Base-by-base conservation (phyloP, 768 basidiomycete genomes). In the Lepiota venenata region DNA sequence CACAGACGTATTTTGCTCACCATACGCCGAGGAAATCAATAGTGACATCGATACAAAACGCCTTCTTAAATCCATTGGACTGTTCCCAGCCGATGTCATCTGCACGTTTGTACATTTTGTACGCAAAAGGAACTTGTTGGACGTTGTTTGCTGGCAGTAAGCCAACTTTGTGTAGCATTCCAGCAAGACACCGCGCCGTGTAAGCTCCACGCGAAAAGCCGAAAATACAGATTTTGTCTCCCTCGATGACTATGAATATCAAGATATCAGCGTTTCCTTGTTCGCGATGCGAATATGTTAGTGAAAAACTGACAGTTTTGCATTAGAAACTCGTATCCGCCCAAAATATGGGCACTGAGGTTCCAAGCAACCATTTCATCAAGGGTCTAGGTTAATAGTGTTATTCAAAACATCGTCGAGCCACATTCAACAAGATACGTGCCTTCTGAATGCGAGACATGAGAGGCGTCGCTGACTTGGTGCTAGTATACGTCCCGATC, bases 141-240 rank as follows among this genome's bases (percentile, higher is more conserved):
- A 66, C 61, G 57, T 80, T 80, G 57, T 73, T 69, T 7, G 73
- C 67, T 0, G 76, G 76, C 9, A 81, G 69, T 0, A 79, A 67
- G 3, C 79, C 77, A 5, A 81, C 72, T 62, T 80, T 80, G 61
- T 79, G 74, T 5, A 80, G 57, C 79, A 81, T 80, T 2, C 78
- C 76, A n/a, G 60, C 60, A 2, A 58, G 49, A 49, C 57, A 75
- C 42, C 84, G 71, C 12, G 84, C 83, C 0, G 81, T 83, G 64
- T 83, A 84, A 6, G 83, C 82, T 12, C 85, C 85, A 32, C 87
- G 73, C 29, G 83, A 85, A 64, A 88, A 87, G 0, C 74, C 85
- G 58, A 86, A 85, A 36, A 88, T 74, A 58, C 76, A 85, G 12
- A 88, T 81, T 56, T 73, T 74, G 66, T 87, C 84, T 22, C 81